These are phyloP conservation scores for Xylaria telfairii DNA, from an alignment of 495 filamentous ascomycete genomes.

Conservation along the genomic window DNA sequence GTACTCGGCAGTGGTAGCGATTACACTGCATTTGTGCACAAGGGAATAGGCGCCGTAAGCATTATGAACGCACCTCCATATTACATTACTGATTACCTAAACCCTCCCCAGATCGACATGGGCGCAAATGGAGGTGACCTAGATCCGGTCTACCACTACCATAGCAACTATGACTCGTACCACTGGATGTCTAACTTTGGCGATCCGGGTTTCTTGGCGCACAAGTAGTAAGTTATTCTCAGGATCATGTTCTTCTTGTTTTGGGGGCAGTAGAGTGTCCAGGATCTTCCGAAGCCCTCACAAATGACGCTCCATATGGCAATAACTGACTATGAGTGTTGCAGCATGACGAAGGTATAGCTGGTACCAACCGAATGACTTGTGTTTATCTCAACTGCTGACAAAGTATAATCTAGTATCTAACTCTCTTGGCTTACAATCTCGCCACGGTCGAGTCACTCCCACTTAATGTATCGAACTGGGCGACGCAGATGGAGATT, in stretches of 20 bases:
- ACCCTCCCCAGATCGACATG: slow-evolving; percentile 63
- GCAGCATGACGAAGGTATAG: slow-evolving; percentile 46
- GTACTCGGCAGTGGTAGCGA: slow-evolving; percentile 83
- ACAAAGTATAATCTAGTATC: slow-evolving; percentile 53
- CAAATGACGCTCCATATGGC: too few species aligned
- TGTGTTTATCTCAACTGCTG: not conserved
- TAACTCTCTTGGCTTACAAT: slow-evolving; percentile 74
- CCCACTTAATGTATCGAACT: slow-evolving; percentile 74
- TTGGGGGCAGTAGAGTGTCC: too few species aligned
- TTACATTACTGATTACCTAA: not conserved
- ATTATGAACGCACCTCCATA: not conserved
- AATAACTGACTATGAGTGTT: too few species aligned
- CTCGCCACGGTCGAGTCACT: slow-evolving; percentile 75
- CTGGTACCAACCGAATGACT: slow-evolving; percentile 21
- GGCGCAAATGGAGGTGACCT: slow-evolving; percentile 63
- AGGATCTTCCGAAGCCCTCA: too few species aligned
- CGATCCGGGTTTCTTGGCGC: slow-evolving; percentile 78
- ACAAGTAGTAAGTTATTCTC: slow-evolving; percentile 51
- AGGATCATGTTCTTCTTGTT: too few species aligned
- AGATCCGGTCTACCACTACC: slow-evolving; percentile 67
- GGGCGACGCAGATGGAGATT: slow-evolving; percentile 62
- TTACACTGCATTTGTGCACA: slow-evolving; percentile 83
- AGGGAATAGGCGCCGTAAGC: slow-evolving; percentile 76
- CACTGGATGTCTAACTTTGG: slow-evolving; percentile 80
- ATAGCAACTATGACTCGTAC: slow-evolving; percentile 84